Base-by-base conservation (phyloP, 305 asterid genomes). In the Andrographis paniculata region DNA sequence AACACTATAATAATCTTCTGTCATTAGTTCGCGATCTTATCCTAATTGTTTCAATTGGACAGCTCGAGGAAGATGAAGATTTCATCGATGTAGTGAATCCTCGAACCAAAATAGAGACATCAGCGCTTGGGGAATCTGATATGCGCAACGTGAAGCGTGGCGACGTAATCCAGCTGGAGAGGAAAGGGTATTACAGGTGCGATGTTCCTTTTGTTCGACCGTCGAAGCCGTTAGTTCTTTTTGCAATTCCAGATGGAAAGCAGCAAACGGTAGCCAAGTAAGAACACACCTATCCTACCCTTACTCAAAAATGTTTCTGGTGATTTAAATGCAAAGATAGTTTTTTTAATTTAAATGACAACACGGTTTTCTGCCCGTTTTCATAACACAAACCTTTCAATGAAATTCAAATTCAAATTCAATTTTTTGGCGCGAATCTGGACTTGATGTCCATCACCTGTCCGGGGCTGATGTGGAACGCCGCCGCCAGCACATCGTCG, bases 61-160 rank as follows among this genome's bases (percentile, higher is more conserved):
- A 89, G 95, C 82, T 89, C 0, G 98, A 85, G 81, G 97, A 89
- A 61, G 82, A 85, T 42, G 94, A 89, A 58, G 70, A 79, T 63
- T 89, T 85, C 36, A 22, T 63, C 19, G 91, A 82, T 40, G 89
- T 78, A 41, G 87, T 80, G 5, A 89, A 85, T 55, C 95, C 91
- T 10, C 66, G 72, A 33, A 89, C 97, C 11, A 82, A 31, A 56
- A 67, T 57, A 44, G 97, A 82, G 74, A 76, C 84, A 27, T 55
- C 43, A 27, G 95, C 91, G 17, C 55, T 82, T 14, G 95, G 98
- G 61, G 95, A 85, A 58, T 69, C 91, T 17, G 81, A 82, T 59
- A 82, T 80, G 95, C 61, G 94, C 54, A 78, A 85, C 59, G 54
- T 89, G 77, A 80, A 82, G 47, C 71, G 80, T 2, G 93, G 98